These are phyloP conservation scores for Penicillium dipodomyicola DNA, from an alignment of 495 filamentous ascomycete species.

Conservation along the genomic window DNA sequence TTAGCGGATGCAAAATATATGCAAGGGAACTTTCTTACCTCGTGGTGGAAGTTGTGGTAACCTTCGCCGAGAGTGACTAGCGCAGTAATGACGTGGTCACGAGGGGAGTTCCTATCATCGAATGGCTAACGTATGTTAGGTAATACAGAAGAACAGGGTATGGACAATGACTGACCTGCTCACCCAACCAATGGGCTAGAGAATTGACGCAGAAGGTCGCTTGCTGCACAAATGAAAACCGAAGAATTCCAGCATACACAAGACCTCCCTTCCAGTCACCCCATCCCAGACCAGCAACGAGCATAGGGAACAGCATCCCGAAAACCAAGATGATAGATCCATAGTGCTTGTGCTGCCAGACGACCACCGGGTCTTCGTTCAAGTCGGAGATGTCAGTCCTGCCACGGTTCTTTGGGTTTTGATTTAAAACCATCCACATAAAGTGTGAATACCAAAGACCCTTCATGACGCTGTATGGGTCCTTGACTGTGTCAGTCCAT, in stretches of 20 bases:
- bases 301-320: conserved; percentile 73
- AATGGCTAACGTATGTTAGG: conserved; percentile 58
- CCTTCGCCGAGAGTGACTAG: conserved; percentile 89
- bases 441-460: conserved; percentile 88
- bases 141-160: not conserved
- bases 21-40: conserved; percentile 9
- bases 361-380: conserved; percentile 83
- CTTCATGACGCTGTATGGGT: conserved; percentile 93
- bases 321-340: conserved; percentile 74
- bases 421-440: conserved; percentile 82
- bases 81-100: conserved; percentile 87
- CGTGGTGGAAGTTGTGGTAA: conserved; percentile 97
- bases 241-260: conserved; percentile 83
- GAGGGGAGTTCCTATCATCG: conserved; percentile 89
- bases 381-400: conserved; percentile 90
- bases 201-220: conserved; percentile 97
- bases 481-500: conserved; percentile 93
- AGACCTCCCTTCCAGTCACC: conserved; percentile 80
- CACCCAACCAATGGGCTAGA: conserved; percentile 90
- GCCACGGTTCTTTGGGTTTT: conserved; percentile 79
- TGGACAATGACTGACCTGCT: conserved; percentile 44
- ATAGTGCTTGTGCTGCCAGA: conserved; percentile 86
- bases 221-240: conserved; percentile 91
- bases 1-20: not conserved
- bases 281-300: conserved; percentile 78